Evolutionary conservation across 2,329 filamentous ascomycete species (phyloP).

Genomic region (Scedosporium minutisporum): DNA sequence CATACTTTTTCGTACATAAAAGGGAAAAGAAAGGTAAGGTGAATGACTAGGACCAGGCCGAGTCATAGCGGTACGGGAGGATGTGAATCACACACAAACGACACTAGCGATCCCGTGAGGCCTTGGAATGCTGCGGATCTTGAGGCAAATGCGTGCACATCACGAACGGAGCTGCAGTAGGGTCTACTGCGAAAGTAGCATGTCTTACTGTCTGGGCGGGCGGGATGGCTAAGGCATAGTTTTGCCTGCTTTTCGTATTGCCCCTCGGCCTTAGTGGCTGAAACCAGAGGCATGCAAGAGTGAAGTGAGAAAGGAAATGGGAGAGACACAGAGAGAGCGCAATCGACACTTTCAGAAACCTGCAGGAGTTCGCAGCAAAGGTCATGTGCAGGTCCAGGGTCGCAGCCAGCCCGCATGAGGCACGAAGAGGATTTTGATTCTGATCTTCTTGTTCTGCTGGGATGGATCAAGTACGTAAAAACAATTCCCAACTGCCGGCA

Average conservation of each 20-base stretch:
- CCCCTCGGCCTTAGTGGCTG: not conserved
- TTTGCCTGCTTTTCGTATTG: too few species aligned
- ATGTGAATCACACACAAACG: not conserved
- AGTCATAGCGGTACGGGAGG: not conserved
- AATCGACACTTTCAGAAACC: not conserved
- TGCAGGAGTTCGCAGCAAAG: conserved; percentile 6
- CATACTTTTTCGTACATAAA: too few species aligned
- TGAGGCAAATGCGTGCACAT: too few species aligned
- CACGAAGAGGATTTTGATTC: not conserved
- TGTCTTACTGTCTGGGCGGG: not conserved
- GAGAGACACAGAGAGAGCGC: not conserved
- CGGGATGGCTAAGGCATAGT: too few species aligned
- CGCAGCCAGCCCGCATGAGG: not conserved
- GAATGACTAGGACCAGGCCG: not conserved
- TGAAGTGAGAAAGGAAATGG: not conserved
- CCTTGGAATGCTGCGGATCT: too few species aligned
- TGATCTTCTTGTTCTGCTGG: too few species aligned
- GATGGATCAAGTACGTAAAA: too few species aligned
- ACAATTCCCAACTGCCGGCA: too few species aligned
- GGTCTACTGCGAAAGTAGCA: not conserved
- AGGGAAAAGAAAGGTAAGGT: not conserved
- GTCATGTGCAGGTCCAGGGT: conserved; percentile 1
- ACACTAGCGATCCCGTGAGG: not conserved
- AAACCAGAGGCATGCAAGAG: not conserved
- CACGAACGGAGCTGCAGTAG: not conserved